Percentiles rank a stretch among this genome's conserved stretches.
Evolutionary conservation across 257 asterid genomes (phyloP).

Genomic region (Nicotiana knightiana): DNA sequence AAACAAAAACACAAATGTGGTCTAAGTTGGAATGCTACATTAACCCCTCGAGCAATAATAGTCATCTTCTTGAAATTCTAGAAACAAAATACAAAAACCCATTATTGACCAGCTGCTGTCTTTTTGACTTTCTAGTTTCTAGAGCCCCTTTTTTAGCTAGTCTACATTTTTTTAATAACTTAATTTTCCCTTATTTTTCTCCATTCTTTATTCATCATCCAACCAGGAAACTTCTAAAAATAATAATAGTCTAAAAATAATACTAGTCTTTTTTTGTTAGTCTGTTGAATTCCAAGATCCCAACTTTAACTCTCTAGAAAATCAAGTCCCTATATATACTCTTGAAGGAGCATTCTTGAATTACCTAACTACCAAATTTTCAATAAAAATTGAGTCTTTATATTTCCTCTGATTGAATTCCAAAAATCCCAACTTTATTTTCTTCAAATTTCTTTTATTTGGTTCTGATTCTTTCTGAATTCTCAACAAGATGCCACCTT

Average conservation of each 20-base stretch:
- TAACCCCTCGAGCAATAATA: background rate
- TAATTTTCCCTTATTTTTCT: background rate
- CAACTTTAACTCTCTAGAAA: background rate
- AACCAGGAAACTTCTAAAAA: background rate
- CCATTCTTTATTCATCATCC: background rate
- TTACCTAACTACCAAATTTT: background rate
- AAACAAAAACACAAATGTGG: background rate
- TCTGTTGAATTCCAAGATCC: background rate
- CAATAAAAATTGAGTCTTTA: no score
- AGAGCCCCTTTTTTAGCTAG: background rate
- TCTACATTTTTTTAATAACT: background rate
- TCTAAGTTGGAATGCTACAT: background rate
- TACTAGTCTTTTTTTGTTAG: background rate
- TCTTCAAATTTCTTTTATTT: no score
- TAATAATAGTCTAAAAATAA: background rate
- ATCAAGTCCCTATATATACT: background rate
- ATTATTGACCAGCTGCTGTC: background rate
- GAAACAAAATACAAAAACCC: background rate
- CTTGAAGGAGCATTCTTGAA: background rate
- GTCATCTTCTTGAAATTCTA: background rate
- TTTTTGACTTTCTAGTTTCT: constrained; percentile 2
- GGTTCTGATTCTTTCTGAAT: no score
- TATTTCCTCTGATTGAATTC: no score
- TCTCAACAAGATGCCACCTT: constrained; percentile 56
- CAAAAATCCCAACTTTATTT: no score